Conservation (phyloP, 2,329 filamentous ascomycete species). For the Apiospora pterosperma region DNA sequence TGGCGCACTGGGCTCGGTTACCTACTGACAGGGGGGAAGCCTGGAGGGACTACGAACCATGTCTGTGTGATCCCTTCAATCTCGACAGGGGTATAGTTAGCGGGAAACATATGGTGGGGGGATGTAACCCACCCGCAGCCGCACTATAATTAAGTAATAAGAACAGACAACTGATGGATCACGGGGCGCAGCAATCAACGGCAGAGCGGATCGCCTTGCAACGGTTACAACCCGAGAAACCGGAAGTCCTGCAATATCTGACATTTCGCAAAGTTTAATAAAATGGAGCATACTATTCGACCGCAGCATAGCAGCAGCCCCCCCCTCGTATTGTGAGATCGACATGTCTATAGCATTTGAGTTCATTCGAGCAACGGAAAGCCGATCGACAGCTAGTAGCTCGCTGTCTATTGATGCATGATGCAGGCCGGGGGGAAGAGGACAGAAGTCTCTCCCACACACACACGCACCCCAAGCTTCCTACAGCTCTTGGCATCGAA, state of each 20-base stretch:
- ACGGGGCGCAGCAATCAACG: too few species aligned
- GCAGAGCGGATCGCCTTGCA: neutral
- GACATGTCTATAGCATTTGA: neutral
- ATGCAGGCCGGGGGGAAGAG: neutral
- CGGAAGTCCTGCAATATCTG: neutral
- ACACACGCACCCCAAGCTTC: too few species aligned
- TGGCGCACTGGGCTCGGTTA: neutral
- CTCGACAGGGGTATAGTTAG: neutral
- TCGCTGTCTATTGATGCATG: neutral
- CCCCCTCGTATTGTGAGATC: neutral
- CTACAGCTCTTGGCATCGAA: too few species aligned
- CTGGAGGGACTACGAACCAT: neutral
- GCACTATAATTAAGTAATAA: too few species aligned
- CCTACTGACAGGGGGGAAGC: neutral
- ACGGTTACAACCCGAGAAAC: neutral
- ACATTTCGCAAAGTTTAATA: neutral
- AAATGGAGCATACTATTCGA: neutral
- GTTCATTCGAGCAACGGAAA: neutral
- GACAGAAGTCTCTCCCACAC: too few species aligned
- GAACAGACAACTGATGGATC: too few species aligned
- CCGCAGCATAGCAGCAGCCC: neutral
- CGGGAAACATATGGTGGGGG: neutral
- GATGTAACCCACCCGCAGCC: neutral
- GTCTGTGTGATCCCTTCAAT: neutral
- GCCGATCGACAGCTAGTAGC: neutral